Evolutionary conservation across 2,329 filamentous ascomycete genomes (phyloP).

Genomic region (Pseudogymnoascus sp.): DNA sequence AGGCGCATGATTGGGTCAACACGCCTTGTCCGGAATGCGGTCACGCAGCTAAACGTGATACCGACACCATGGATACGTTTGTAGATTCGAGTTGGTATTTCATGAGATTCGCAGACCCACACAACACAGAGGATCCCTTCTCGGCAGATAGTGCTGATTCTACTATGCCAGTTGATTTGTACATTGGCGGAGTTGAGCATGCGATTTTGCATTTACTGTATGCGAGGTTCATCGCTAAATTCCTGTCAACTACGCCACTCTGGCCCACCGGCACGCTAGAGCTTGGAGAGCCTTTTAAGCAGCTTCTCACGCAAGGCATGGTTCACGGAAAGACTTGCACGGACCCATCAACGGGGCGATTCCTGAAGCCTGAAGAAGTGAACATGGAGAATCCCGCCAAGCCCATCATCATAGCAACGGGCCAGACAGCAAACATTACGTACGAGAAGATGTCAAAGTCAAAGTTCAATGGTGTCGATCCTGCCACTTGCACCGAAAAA

Average conservation of each 20-base stretch:
- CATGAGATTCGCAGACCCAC: constrained; percentile 67
- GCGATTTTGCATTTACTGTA: constrained; percentile 87
- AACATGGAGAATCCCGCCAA: constrained; percentile 49
- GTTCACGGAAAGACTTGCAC: constrained; percentile 81
- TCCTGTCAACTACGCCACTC: constrained; percentile 54
- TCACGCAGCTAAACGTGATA: constrained; percentile 67
- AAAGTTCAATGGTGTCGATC: constrained; percentile 87
- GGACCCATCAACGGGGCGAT: constrained; percentile 66
- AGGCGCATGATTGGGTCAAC: constrained; percentile 65
- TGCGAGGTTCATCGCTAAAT: constrained; percentile 84
- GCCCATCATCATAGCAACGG: constrained; percentile 57
- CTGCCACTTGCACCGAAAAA: constrained; percentile 60
- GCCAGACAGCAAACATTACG: constrained; percentile 51
- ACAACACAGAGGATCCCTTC: constrained; percentile 56
- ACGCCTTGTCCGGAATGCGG: constrained; percentile 69
- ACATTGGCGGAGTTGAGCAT: constrained; percentile 84
- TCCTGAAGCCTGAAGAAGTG: constrained; percentile 70
- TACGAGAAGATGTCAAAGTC: constrained; percentile 96
- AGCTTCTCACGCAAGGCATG: constrained; percentile 86
- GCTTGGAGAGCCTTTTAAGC: constrained; percentile 67
- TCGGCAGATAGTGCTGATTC: constrained; percentile 48
- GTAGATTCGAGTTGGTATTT: constrained; percentile 96
- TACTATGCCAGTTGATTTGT: constrained; percentile 73
- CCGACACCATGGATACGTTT: constrained; percentile 94
- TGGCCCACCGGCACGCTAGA: constrained; percentile 37